Evolutionary conservation across 495 filamentous ascomycete genomes (phyloP).

Genomic region (Alectoria sarmentosa): DNA sequence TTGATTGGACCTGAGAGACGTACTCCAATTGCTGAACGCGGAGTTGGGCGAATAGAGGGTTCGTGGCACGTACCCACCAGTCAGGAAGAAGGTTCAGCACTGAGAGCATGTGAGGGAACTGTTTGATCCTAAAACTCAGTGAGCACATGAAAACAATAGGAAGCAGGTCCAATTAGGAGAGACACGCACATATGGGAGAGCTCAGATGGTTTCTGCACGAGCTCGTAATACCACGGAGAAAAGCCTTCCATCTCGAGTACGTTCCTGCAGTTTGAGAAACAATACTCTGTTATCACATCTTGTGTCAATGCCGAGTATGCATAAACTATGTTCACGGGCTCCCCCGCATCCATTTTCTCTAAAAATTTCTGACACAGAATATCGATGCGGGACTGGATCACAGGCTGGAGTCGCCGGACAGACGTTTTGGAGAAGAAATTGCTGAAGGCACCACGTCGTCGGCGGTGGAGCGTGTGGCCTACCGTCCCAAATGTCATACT

Average conservation of each 20-base stretch:
- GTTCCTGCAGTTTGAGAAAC: conserved; percentile 4
- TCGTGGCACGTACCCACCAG: neutral
- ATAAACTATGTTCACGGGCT: conserved; percentile 9
- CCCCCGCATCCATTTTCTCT: neutral
- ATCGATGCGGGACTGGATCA: conserved; percentile 26
- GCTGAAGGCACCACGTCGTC: conserved; percentile 32
- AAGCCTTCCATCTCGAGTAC: conserved; percentile 10
- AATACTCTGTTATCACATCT: conserved; percentile 19
- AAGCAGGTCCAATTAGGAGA: neutral
- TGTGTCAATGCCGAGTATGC: conserved; percentile 13
- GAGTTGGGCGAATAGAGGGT: neutral
- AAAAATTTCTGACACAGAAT: conserved; percentile 4
- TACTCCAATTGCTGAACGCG: neutral
- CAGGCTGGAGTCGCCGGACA: conserved; percentile 32
- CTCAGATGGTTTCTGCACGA: neutral
- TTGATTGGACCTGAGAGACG: neutral
- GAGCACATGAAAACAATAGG: neutral
- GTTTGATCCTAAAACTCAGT: neutral
- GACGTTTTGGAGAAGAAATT: conserved; percentile 39
- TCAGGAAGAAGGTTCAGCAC: too few relatives aligned
- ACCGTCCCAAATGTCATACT: conserved; percentile 28
- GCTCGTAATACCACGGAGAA: conserved; percentile 1
- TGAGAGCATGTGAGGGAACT: too few relatives aligned
- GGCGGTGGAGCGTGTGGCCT: conserved; percentile 31
- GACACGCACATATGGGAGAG: neutral